phyloP scores from a whole-genome alignment of 2,329 filamentous ascomycete species.

The Sphaerulina vaccinii region DNA sequence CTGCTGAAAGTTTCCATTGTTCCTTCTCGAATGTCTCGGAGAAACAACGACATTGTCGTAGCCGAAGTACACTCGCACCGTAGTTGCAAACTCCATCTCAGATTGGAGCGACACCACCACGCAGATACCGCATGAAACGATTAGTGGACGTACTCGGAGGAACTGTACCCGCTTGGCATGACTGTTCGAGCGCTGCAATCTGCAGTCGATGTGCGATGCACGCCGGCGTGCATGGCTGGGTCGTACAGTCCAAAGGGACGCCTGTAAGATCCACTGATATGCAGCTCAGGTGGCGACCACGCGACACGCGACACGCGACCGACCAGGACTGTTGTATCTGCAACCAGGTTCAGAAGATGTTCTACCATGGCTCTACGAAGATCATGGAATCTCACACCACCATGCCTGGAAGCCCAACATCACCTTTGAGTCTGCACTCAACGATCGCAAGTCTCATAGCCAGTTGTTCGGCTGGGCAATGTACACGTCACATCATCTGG shows the following conservation, averaged over 20 bases:
- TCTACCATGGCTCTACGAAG: slow-evolving; percentile 17
- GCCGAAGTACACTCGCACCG: too few relatives aligned
- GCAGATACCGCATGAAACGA: too few relatives aligned
- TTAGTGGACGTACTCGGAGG: too few relatives aligned
- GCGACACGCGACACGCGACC: too few relatives aligned
- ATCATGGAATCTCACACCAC: slow-evolving; percentile 12
- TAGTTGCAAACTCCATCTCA: too few relatives aligned
- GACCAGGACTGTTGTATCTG: slow-evolving; percentile 11
- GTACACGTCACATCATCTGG: background rate
- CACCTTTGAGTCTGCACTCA: background rate
- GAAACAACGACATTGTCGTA: background rate
- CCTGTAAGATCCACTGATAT: slow-evolving; percentile 1
- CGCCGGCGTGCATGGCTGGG: background rate
- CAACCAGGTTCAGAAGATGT: slow-evolving; percentile 7
- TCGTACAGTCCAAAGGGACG: background rate
- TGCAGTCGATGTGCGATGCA: background rate
- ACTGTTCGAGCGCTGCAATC: too few relatives aligned
- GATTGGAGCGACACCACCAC: too few relatives aligned
- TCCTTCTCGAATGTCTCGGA: background rate
- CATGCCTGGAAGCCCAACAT: background rate
- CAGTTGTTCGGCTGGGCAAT: background rate
- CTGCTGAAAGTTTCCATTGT: background rate
- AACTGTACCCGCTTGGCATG: too few relatives aligned
- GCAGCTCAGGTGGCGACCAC: slow-evolving; percentile 19
- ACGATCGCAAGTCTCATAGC: background rate